Conservation (phyloP, 768 basidiomycete species). For the Russula compacta region DNA sequence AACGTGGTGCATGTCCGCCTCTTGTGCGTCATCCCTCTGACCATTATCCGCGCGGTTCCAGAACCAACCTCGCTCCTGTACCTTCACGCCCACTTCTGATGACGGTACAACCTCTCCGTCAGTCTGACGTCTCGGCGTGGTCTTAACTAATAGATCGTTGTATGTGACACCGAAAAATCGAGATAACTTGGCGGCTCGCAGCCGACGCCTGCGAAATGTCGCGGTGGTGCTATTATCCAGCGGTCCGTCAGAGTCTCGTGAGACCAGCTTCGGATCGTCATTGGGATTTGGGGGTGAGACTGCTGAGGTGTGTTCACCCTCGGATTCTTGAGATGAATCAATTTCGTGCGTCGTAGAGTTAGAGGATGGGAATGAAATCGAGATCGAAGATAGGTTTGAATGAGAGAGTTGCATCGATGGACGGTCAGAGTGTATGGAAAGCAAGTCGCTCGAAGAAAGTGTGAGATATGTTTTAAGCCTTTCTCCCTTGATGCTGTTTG, state of each 20-base stretch:
- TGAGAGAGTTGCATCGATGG: not conserved
- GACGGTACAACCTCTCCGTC: not conserved
- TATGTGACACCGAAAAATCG: constrained; percentile 50
- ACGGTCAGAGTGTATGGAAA: not conserved
- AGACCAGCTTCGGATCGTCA: not conserved
- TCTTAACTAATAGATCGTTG: constrained; percentile 30
- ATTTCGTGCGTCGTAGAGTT: not conserved
- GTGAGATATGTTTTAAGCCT: constrained; percentile 21
- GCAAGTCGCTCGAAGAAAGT: constrained; percentile 6
- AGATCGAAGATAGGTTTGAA: constrained; percentile 10
- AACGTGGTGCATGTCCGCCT: constrained; percentile 18
- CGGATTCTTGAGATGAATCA: not conserved
- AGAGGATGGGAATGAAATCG: not conserved
- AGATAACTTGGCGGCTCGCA: constrained; percentile 45
- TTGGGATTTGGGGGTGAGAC: not conserved
- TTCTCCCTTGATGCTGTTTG: constrained; percentile 16
- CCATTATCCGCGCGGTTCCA: constrained; percentile 8
- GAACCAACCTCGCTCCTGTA: constrained; percentile 13
- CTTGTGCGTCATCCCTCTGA: not conserved
- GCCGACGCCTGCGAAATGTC: constrained; percentile 29
- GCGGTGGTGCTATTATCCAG: not conserved
- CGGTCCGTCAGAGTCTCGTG: not conserved
- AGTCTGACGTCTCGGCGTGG: not conserved
- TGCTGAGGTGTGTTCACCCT: not conserved
- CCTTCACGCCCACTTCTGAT: constrained; percentile 9